These are phyloP conservation scores for Trichosphaerium sp. DNA, from an alignment of 78 protist species.

Conservation along the genomic window DNA sequence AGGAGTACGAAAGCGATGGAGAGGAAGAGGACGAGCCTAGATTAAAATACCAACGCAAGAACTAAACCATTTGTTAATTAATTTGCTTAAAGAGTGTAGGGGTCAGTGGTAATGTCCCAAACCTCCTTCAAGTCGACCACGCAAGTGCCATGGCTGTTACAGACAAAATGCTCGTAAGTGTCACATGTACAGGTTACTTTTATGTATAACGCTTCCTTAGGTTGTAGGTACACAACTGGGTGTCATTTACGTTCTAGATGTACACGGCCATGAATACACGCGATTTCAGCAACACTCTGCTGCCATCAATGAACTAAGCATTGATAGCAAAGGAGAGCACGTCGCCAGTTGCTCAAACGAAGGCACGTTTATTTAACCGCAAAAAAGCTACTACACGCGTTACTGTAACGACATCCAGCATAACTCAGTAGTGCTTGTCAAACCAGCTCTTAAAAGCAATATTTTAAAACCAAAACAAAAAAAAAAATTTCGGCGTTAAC, in stretches of 20 bases:
- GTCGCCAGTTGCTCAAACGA: slow-evolving; percentile 79
- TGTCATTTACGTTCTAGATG: slow-evolving; percentile 54
- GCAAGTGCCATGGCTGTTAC: slow-evolving; percentile 52
- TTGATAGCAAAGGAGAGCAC: slow-evolving; percentile 73
- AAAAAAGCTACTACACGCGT: background rate
- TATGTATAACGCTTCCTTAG: background rate
- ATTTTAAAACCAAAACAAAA: background rate
- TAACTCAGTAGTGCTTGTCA: background rate
- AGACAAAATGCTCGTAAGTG: slow-evolving; percentile 22
- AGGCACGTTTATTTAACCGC: slow-evolving; percentile 17
- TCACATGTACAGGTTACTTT: background rate
- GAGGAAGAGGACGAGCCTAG: slow-evolving; percentile 63
- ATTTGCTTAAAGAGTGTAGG: background rate
- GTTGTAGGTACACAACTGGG: slow-evolving; percentile 77
- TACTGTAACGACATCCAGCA: background rate
- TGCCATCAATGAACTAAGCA: slow-evolving; percentile 44
- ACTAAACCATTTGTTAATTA: background rate
- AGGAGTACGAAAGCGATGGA: slow-evolving; percentile 11
- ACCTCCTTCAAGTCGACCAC: slow-evolving; percentile 32
- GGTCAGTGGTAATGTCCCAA: slow-evolving; percentile 32
- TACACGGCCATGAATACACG: slow-evolving; percentile 58
- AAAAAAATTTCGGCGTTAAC: background rate
- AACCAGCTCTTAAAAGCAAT: background rate
- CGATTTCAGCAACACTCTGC: slow-evolving; percentile 43
- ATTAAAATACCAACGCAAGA: slow-evolving; percentile 56